Evolutionary conservation across 2,329 filamentous ascomycete species (phyloP), one percentile per base, ranked within the genome.

Genomic region (Cryphonectria radicalis): DNA sequence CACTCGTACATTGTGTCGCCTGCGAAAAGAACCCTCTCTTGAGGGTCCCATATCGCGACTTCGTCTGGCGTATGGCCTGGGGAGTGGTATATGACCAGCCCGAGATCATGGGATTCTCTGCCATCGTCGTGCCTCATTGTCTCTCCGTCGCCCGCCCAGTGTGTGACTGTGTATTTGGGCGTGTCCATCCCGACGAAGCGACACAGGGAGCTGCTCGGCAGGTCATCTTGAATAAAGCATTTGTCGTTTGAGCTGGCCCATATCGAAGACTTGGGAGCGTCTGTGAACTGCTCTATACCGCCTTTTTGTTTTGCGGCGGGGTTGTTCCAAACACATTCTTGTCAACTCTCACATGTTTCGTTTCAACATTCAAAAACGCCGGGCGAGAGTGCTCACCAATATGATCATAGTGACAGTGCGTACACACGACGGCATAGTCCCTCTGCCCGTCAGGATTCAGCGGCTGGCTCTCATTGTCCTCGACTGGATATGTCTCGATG

Each of bases 371-470:
- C 8, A 17, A 7, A n/a, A 4, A 6, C 25, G 11, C 3, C 19
- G 28, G 37, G 17, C 7, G 43, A 17, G 19, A 25, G 22, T 3
- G 35, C 68, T 35, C 62, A 77, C 76, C 76, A 6, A 81, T 81
- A 64, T 81, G 80, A 65, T 86, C 84, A 73, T 81, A 85, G 71
- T 86, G 84, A 73, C 84, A 86, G 73, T 86, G 84, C 1, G 81
- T 82, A 73, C 80, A 81, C 63, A 86, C 79, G 22, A 85, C 79
- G 10, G 81, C 73, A 72, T 86, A 86, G 68, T 63, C 42, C 69
- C 77, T 80, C 11, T 62, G 55, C 0, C 77, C 77, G 4, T 69
- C 70, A 3, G 79, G 77, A 64, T 85, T 85, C 6, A 86, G 75
- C 8, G 79, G 79, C 66, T 74, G 64, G 62, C 78, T 72, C 55